Base-by-base conservation (phyloP, 345 rosid species). In the Eucalyptus globulus region DNA sequence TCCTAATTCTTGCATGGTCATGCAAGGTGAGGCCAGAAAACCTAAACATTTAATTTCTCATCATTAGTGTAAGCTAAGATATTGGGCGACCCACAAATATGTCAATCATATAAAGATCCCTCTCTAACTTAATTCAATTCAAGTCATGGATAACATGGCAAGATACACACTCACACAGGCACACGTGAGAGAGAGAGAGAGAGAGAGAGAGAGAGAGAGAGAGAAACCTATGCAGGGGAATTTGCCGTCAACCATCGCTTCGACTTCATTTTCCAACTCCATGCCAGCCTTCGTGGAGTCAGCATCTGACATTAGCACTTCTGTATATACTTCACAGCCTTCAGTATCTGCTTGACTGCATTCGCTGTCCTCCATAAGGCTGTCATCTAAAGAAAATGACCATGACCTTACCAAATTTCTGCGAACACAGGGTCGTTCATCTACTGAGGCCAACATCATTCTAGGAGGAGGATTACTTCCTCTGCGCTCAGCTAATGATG, bases 401-500 rank as follows among this genome's bases (percentile, higher is more conserved):
- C 93, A 91, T 14, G 95, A 93, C 87, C 93, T 90, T 80, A 88
- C 91, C 89, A 92, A 92, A 50, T 50, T 94, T 81, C 86, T 89
- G 40, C 87, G 89, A n/a, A 69, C 93, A 40, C 87, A 43, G 60
- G 93, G 87, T 56, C 89, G 91, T 87, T 93, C 93, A 88, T 92
- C 92, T 76, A 90, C 88, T 7, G 95, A 88, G 37, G 95, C 91
- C 86, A 95, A 88, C 87, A 89, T 47, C 94, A 94, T 91, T 76
- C 88, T 87, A 7, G 94, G 94, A 22, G 97, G 97, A 91, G 94
- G 96, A 91, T 90, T 92, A 88, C 95, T 94, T 87, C 97, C 95
- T 89, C 97, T 90, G 54, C 95, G 95, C 93, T 93, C 95, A 86
- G 97, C 97, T 91, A 95, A 88, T 56, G 97, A 95, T 12, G 91